Evolutionary conservation across 768 basidiomycete species (phyloP), one percentile per base, ranked within the genome.

Genomic region (Mycena olivaceomarginata): DNA sequence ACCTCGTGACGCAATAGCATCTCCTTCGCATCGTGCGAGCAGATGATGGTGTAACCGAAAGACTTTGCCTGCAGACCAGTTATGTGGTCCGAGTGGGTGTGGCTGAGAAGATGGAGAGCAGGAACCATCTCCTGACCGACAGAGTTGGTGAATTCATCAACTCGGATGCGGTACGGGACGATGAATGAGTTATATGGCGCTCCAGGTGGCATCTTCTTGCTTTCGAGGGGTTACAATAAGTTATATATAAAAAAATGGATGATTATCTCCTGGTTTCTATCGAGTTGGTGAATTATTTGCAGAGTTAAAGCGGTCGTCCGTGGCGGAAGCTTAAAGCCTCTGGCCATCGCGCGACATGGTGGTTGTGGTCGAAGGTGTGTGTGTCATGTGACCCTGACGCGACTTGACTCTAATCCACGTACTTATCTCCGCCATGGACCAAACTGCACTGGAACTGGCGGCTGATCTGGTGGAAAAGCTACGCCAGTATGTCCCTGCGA

Each of bases 51-150:
- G 57, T 92, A 91, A 3, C 91, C 92, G 81, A 98, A 97, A 0
- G 93, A 93, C 74, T 93, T 92, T 31, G 95, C 91, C 22, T 93
- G 89, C 39, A 98, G 89, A 5, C 98, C 97, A 57, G 85, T 86
- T 68, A 97, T 89, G 82, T 98, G 97, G 85, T 98, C 97, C 0
- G 97, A 90, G 85, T 98, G 98, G 0, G 97, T 95, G 82, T 98
- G 97, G 0, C 94, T 93, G 70, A 98, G 90, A n/a, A 98, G 91
- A 83, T 96, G 92, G 13, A 97, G 88, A 6, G 89, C 84, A 6
- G 90, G 87, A 11, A 86, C 72, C 57, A 85, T 80, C 74, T 88
- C 80, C 22, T 85, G 84, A 46, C 84, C 80, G 41, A 83, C 67
- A 11, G 85, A 82, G 59, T 85, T 81, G 4, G 91, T 88, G 84